phyloP scores from a whole-genome alignment of 768 basidiomycete species.

The Cubamyces lactineus region DNA sequence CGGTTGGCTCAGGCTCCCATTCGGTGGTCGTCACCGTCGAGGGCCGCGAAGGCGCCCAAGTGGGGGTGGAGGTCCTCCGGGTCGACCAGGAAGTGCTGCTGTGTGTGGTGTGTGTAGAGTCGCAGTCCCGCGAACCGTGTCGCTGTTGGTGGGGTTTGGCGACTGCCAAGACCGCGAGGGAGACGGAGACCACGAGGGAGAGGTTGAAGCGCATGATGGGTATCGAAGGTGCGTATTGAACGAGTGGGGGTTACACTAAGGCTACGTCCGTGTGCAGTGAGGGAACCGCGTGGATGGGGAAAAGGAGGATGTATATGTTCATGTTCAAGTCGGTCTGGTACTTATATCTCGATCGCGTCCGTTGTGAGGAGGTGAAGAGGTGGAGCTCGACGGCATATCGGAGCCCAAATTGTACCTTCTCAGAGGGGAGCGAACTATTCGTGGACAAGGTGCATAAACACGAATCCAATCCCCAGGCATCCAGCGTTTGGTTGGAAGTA shows the following conservation, averaged over 20 bases:
- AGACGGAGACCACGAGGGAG: slow-evolving; percentile 8
- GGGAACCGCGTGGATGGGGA: neutral
- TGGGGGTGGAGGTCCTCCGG: neutral
- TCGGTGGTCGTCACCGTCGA: slow-evolving; percentile 5
- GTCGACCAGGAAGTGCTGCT: neutral
- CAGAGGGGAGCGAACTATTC: neutral
- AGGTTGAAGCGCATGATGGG: slow-evolving; percentile 11
- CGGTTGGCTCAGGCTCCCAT: slow-evolving; percentile 6
- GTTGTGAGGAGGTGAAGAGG: neutral
- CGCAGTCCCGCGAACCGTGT: slow-evolving; percentile 1
- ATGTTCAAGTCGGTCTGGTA: neutral
- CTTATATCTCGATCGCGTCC: neutral
- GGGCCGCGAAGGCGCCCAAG: neutral
- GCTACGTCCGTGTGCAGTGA: neutral
- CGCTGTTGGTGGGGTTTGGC: slow-evolving; percentile 7
- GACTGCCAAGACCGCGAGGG: slow-evolving; percentile 13
- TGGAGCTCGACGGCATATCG: neutral
- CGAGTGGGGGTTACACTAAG: neutral
- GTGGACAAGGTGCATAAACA: neutral
- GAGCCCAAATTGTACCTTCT: slow-evolving; percentile 6
- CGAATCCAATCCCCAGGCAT: too few relatives aligned
- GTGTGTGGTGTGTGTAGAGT: slow-evolving; percentile 1
- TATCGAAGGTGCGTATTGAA: neutral
- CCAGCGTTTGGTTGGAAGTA: too few relatives aligned
- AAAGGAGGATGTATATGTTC: neutral